Conservation (phyloP, 495 filamentous ascomycete species). For the Penicillium nucicola region DNA sequence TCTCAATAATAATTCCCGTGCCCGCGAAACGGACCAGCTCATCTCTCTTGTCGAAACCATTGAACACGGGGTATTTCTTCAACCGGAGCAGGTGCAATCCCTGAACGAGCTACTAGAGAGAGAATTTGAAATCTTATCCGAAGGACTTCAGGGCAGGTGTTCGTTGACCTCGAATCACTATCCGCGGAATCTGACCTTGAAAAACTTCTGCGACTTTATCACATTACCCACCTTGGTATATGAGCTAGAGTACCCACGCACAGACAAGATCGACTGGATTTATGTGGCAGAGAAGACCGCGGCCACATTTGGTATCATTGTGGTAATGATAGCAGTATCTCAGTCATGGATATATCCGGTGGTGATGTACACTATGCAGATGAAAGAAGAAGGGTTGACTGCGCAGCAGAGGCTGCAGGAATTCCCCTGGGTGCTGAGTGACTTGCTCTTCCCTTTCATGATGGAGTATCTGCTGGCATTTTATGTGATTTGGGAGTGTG, state of each 20-base stretch:
- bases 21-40: conserved; percentile 38
- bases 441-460: conserved; percentile 71
- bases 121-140: conserved; percentile 59
- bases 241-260: conserved; percentile 72
- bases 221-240: conserved; percentile 72
- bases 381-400: conserved; percentile 61
- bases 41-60: conserved; percentile 53
- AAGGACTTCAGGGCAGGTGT: conserved; percentile 60
- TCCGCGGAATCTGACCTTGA: conserved; percentile 62
- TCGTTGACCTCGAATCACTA: conserved; percentile 43
- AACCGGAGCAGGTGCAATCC: conserved; percentile 54
- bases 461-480: conserved; percentile 63
- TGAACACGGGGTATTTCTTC: conserved; percentile 52
- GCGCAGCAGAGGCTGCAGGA: conserved; percentile 55
- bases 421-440: conserved; percentile 66
- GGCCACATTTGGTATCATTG: conserved; percentile 61
- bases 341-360: conserved; percentile 61
- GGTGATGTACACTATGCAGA: conserved; percentile 59
- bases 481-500: conserved; percentile 78
- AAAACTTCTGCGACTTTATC: conserved; percentile 68
- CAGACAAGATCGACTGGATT: conserved; percentile 62
- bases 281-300: conserved; percentile 68
- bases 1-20: conserved; percentile 1
- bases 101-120: conserved; percentile 57
- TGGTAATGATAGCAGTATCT: conserved; percentile 44